Conservation (phyloP, 73 alveolate species). For the Stentor coeruleus region DNA sequence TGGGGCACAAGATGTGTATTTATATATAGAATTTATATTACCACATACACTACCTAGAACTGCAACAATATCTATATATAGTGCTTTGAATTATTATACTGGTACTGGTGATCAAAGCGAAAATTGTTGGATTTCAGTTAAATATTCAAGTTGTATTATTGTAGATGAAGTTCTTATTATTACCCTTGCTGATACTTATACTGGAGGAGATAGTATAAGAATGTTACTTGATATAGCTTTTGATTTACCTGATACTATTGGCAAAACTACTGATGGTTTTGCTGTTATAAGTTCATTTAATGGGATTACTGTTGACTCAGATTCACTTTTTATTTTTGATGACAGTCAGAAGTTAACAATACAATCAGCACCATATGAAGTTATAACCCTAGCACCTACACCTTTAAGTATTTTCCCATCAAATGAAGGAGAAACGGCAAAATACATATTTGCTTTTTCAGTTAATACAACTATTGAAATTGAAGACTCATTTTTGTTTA, state of each 20-base stretch:
- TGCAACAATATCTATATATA: background rate
- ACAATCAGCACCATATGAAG: background rate
- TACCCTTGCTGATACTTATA: background rate
- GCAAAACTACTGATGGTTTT: conserved; percentile 3
- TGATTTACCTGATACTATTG: background rate
- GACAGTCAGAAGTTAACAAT: background rate
- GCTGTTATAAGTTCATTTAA: background rate
- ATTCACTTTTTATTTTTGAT: background rate
- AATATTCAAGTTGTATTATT: background rate
- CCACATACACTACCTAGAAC: background rate
- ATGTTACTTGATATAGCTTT: conserved; percentile 15
- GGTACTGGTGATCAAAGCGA: background rate
- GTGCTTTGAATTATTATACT: background rate
- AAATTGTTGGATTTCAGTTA: background rate
- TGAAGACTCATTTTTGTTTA: background rate
- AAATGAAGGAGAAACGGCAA: background rate
- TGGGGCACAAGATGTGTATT: background rate
- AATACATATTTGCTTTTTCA: background rate
- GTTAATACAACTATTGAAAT: background rate
- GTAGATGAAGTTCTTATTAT: background rate
- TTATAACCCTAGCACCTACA: background rate
- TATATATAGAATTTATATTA: too few species aligned
- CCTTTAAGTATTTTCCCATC: background rate
- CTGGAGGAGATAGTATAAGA: background rate
- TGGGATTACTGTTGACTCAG: background rate